Evolutionary conservation across 73 alveolate genomes (phyloP), one percentile per base, ranked within the genome.

Genomic region (Tetrahymena borealis): DNA sequence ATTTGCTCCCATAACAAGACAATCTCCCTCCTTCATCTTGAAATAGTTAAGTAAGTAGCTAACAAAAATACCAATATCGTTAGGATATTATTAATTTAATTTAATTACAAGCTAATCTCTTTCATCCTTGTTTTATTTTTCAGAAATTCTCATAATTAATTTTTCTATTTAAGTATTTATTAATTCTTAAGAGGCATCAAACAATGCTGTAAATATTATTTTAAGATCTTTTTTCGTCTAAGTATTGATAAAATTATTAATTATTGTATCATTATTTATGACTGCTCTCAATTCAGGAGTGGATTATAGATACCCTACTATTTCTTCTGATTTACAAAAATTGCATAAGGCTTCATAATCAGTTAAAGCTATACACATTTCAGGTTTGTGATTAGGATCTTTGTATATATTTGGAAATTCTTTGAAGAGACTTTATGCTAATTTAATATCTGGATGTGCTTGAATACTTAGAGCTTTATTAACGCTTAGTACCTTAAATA

Each of bases 361-460:
- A 78, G 98, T 96, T 79, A 99, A 91, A 12, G 99, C 99, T 60
- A 99, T 99, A 40, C 99, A 98, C 97, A 99, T 98, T 94, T 99
- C 99, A 18, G 99, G 99, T 96, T 99, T 99, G 93, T 99, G 99
- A 95, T 99, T 99, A 40, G 96, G 97, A 95, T 99, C 99, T 60
- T 98, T 98, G 96, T 99, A 99, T 38, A 96, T 93, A 12, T 98
- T 94, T 39, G 99, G 99, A 40, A 93, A 93, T 37, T 92, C 94
- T 85, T 91, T 78, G 94, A 98, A 99, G 33, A 99, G 95, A 38
- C 94, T 78, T 78, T 95, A 95, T 18, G 99, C 99, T 77, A 91
- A 95, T 0, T 90, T 90, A 92, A 97, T 97, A 95, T 99, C 98
- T 0, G 99, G 99, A 94, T 99, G 99, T 12, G 99, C 96, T 94